These are phyloP conservation scores for Pascua sp. DNA, from an alignment of 1,284 basidiomycete genomes.

Conservation along the genomic window DNA sequence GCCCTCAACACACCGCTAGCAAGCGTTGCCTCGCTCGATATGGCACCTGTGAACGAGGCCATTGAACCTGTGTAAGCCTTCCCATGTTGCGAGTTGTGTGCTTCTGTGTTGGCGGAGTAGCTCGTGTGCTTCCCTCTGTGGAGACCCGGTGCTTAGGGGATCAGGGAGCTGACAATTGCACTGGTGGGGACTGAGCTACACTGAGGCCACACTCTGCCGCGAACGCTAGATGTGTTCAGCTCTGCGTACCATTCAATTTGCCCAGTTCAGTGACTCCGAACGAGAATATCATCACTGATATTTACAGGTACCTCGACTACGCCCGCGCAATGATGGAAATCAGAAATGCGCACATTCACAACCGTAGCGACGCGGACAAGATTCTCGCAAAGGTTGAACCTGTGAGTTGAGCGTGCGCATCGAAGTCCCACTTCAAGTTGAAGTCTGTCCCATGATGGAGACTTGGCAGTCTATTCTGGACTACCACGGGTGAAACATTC, in stretches of 20 bases:
- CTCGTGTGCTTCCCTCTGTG: not conserved
- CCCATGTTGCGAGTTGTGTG: too few relatives aligned
- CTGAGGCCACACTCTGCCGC: too few relatives aligned
- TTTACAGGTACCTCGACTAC: constrained; percentile 43
- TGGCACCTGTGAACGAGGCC: constrained; percentile 53
- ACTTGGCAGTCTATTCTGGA: too few relatives aligned
- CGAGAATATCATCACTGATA: not conserved
- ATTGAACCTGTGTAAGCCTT: constrained; percentile 53
- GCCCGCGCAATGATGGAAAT: constrained; percentile 54
- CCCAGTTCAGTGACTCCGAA: too few relatives aligned
- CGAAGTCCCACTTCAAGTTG: too few relatives aligned
- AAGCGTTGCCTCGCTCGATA: constrained; percentile 55
- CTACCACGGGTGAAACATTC: too few relatives aligned
- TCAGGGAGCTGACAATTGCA: not conserved
- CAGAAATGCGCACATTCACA: constrained; percentile 46
- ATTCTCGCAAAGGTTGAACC: constrained; percentile 52
- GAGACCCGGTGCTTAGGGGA: constrained; percentile 12
- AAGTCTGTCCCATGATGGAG: too few relatives aligned
- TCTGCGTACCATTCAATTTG: too few relatives aligned
- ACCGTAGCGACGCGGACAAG: constrained; percentile 54
- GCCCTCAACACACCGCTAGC: constrained; percentile 44
- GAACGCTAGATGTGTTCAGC: too few relatives aligned
- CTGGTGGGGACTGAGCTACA: too few relatives aligned
- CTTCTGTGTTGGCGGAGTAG: too few relatives aligned
- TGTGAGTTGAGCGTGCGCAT: constrained; percentile 26